Conservation (phyloP, 169 alveolate species). For the Plasmodium cynomolgi region DNA sequence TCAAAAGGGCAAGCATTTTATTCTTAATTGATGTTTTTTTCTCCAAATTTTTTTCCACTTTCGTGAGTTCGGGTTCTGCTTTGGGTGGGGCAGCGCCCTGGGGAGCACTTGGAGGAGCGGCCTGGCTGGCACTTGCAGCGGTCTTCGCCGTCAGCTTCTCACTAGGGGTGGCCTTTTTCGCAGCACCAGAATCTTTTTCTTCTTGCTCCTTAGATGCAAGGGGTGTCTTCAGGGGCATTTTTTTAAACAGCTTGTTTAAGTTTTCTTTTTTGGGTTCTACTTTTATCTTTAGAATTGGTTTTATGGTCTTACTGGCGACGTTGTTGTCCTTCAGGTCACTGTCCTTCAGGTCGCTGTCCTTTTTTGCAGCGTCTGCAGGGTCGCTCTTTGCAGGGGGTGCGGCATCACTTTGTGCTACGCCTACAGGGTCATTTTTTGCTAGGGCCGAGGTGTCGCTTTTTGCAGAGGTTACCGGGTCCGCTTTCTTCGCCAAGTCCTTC, state of each 20-base stretch:
- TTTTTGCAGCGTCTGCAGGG: background rate
- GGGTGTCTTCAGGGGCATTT: background rate
- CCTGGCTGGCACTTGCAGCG: background rate
- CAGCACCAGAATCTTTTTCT: background rate
- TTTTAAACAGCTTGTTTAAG: constrained; percentile 18
- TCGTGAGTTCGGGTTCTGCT: constrained; percentile 18
- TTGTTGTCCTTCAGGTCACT: background rate
- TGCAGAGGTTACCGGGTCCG: background rate
- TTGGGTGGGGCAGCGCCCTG: background rate
- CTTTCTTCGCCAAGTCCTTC: background rate
- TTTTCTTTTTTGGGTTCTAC: constrained; percentile 58
- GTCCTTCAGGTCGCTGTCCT: background rate
- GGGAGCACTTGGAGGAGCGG: too few species aligned
- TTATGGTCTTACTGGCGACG: background rate
- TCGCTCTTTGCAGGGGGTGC: background rate
- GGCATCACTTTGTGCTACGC: background rate
- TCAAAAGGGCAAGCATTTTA: constrained; percentile 68
- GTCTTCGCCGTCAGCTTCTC: background rate
- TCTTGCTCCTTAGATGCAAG: constrained; percentile 3
- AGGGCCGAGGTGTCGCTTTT: background rate
- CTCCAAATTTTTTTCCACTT: constrained; percentile 37
- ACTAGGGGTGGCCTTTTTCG: background rate
- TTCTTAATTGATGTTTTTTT: constrained; percentile 76
- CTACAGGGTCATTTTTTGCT: background rate
- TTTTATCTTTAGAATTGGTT: constrained; percentile 18